These are phyloP conservation scores for Salmacisia buchloeana DNA, from an alignment of 1,284 basidiomycete species.

Conservation along the genomic window DNA sequence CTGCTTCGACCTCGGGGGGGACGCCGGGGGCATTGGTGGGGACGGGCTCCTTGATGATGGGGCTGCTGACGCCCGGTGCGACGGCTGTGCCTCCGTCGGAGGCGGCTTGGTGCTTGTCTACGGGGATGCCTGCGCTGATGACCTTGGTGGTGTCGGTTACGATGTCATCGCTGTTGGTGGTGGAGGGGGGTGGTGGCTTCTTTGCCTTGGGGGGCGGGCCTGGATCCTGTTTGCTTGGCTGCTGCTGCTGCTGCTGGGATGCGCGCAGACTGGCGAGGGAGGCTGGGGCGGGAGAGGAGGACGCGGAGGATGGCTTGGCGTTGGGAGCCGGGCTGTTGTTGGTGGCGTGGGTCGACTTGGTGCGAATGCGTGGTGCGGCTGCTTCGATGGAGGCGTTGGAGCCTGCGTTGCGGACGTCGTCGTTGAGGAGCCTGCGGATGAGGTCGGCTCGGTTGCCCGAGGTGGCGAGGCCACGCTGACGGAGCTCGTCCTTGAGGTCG, in stretches of 20 bases:
- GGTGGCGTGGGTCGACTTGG: constrained; percentile 33
- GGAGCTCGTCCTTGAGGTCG: constrained; percentile 38
- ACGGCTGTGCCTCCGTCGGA: neutral
- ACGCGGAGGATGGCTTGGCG: constrained; percentile 6
- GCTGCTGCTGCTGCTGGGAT: neutral
- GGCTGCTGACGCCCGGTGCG: neutral
- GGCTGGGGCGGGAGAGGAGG: neutral
- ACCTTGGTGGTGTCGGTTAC: constrained; percentile 22
- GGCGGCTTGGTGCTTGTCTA: constrained; percentile 5
- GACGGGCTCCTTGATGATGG: constrained; percentile 5
- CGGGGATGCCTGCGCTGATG: neutral
- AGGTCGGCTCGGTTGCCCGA: constrained; percentile 39
- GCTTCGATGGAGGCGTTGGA: constrained; percentile 14
- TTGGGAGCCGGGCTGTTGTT: constrained; percentile 12
- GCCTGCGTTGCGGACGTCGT: neutral
- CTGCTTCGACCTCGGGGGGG: constrained; percentile 29
- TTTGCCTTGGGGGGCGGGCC: constrained; percentile 9
- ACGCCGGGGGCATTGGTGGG: constrained; percentile 33
- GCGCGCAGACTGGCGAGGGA: neutral
- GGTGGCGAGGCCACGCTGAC: constrained; percentile 38
- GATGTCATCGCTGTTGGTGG: too few relatives aligned
- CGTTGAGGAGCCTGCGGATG: constrained; percentile 16
- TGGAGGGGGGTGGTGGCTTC: constrained; percentile 25
- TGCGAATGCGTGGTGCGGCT: constrained; percentile 15
- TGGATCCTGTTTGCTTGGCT: neutral